phyloP scores from a whole-genome alignment of 495 filamentous ascomycete genomes.

The Ramalina peruviana region DNA sequence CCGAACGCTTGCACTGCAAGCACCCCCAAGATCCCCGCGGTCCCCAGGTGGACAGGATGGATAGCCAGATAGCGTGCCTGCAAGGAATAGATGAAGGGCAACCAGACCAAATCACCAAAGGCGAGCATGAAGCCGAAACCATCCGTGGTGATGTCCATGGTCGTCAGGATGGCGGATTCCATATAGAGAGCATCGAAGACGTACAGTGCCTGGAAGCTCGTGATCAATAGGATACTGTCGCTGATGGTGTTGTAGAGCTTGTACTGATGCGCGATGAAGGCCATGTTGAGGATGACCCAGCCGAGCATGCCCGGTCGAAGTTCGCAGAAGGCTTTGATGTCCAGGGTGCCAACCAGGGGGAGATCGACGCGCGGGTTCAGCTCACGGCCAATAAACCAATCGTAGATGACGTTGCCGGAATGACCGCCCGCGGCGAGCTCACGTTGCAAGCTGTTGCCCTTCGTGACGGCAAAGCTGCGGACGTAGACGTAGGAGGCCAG shows the following conservation, averaged over 20 bases:
- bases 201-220: slow-evolving; percentile 68
- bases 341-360: slow-evolving; percentile 67
- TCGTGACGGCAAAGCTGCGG: slow-evolving; percentile 63
- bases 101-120: slow-evolving; percentile 88
- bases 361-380: slow-evolving; percentile 80
- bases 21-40: slow-evolving; percentile 44
- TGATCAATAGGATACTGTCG: slow-evolving; percentile 75
- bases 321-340: slow-evolving; percentile 86
- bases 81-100: slow-evolving; percentile 78
- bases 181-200: slow-evolving; percentile 77
- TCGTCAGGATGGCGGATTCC: slow-evolving; percentile 85
- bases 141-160: slow-evolving; percentile 89
- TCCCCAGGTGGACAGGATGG: slow-evolving; percentile 66
- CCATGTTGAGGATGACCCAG: slow-evolving; percentile 77
- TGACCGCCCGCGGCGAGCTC: slow-evolving; percentile 70
- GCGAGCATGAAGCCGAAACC: slow-evolving; percentile 96
- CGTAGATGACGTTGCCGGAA: slow-evolving; percentile 78
- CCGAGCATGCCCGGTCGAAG: slow-evolving; percentile 81
- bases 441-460: slow-evolving; percentile 45
- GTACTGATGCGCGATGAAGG: slow-evolving; percentile 82
- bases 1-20: slow-evolving; percentile 51
- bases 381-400: slow-evolving; percentile 95
- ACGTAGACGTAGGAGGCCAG: slow-evolving; percentile 67
- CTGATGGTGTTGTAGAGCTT: slow-evolving; percentile 66
- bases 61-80: slow-evolving; percentile 80